Percentiles rank a stretch among this genome's conserved stretches.
These are phyloP conservation scores for cucumber (Cucumis sativus) DNA, from an alignment of 306 rosid species.

Conservation along the genomic window Cucumber_9930_V3 NC_026661.2:10563501-10564000, in stretches of 20 bases:
- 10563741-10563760: no score
- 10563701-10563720: neutral
- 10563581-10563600: neutral
- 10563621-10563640: neutral
- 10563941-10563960: no score
- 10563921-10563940: neutral
- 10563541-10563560: neutral
- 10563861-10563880: neutral
- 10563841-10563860: neutral
- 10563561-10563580: neutral
- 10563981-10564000: no score
- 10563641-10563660: neutral
- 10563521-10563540: constrained; percentile 12
- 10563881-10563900: neutral
- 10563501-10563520: constrained; percentile 71
- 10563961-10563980: no score
- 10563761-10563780: neutral
- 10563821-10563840: neutral
- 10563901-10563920: neutral
- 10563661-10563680: neutral
- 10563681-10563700: neutral
- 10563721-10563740: neutral
- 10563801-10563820: neutral
- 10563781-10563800: neutral
- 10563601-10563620: neutral